phyloP scores from a whole-genome alignment of 140 eudicot genomes.

The Erigeron philadelphicus region DNA sequence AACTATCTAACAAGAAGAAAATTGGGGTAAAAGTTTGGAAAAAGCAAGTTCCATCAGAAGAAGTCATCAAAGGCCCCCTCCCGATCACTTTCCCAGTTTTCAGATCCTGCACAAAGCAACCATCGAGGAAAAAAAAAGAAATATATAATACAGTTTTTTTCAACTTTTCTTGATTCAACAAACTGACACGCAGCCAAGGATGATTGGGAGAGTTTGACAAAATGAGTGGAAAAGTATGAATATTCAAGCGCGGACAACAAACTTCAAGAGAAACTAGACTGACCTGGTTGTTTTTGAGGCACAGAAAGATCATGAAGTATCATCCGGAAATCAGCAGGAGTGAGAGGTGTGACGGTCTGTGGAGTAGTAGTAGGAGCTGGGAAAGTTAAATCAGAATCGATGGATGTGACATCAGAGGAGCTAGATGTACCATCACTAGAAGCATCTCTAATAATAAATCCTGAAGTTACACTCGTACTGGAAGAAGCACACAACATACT shows the following conservation, averaged over 20 bases:
- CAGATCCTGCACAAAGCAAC: conserved; percentile 93
- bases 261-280: conserved; percentile 45
- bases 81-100: conserved; percentile 84
- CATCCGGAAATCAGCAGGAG: conserved; percentile 63
- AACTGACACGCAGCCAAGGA: conserved; percentile 27
- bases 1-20: conserved; percentile 40
- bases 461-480: conserved; percentile 62
- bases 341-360: conserved; percentile 48
- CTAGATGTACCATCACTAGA: conserved; percentile 47
- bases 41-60: conserved; percentile 70
- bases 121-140: conserved; percentile 46
- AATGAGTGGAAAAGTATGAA: conserved; percentile 12
- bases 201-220: conserved; percentile 23
- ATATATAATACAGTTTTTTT: conserved; percentile 44
- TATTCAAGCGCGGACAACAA: conserved; percentile 18
- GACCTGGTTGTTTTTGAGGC: conserved; percentile 65
- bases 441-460: conserved; percentile 44
- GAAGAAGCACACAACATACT: conserved; percentile 61
- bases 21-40: conserved; percentile 30
- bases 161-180: conserved; percentile 22
- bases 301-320: conserved; percentile 80
- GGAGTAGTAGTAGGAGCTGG: conserved; percentile 65
- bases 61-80: conserved; percentile 93
- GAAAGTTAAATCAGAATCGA: conserved; percentile 68
- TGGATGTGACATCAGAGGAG: conserved; percentile 70